These are phyloP conservation scores for Cornus kousa DNA, from an alignment of 148 eudicot species.

Conservation along the genomic window DNA sequence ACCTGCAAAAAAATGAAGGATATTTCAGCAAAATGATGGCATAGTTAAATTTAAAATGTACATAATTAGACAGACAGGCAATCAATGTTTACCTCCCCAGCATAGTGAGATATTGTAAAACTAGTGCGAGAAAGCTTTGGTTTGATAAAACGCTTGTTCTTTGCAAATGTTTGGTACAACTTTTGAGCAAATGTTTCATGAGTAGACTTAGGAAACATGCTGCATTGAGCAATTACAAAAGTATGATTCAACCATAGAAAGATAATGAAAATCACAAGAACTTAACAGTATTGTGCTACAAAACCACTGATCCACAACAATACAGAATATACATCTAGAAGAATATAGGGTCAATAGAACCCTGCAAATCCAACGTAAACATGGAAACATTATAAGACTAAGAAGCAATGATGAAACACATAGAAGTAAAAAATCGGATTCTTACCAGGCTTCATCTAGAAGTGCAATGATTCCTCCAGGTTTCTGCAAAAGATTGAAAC, in stretches of 20 bases:
- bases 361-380: background rate
- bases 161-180: conserved; percentile 84
- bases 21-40: conserved; percentile 7
- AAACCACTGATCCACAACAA: conserved; percentile 3
- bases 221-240: conserved; percentile 35
- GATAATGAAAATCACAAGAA: background rate
- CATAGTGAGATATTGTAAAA: conserved; percentile 91
- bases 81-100: conserved; percentile 73
- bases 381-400: background rate
- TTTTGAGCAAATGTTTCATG: conserved; percentile 99
- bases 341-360: background rate
- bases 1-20: conserved; percentile 52
- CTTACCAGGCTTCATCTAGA: conserved; percentile 98
- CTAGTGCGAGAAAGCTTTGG: conserved; percentile 99
- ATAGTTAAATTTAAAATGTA: background rate
- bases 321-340: background rate
- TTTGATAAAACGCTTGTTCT: conserved; percentile 83
- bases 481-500: conserved; percentile 58
- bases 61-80: background rate
- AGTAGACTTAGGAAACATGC: conserved; percentile 98
- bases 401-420: background rate
- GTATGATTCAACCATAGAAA: conserved; percentile 12
- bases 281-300: background rate
- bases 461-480: conserved; percentile 98
- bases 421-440: background rate